Conservation (phyloP, 169 alveolate species). For the Eimeria praecox region DNA sequence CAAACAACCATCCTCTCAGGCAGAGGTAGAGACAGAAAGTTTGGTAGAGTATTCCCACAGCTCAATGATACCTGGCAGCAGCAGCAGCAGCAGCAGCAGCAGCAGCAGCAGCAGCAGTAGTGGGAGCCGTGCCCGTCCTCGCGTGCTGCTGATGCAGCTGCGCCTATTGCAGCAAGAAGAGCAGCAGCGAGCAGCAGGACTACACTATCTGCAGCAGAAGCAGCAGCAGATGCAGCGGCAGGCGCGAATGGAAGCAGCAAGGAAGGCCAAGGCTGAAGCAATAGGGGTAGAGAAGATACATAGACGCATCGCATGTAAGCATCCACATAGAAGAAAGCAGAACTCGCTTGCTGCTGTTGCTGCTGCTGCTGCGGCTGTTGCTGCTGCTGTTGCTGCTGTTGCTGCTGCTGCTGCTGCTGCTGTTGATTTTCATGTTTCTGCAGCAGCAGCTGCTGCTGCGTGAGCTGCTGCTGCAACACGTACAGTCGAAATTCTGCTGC, state of each 20-base stretch:
- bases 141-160: conserved; percentile 62
- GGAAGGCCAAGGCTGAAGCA: conserved; percentile 56
- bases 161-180: conserved; percentile 64
- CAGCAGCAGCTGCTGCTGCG: conserved; percentile 11
- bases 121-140: conserved; percentile 50
- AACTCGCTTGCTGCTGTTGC: background rate
- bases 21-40: conserved; percentile 34
- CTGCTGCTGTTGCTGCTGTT: background rate
- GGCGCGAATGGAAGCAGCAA: conserved; percentile 1
- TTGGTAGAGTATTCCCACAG: conserved; percentile 12
- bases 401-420: no score
- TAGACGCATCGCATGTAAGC: conserved; percentile 46
- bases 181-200: conserved; percentile 54
- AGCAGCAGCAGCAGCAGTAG: conserved; percentile 48
- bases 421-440: no score
- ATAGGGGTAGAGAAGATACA: conserved; percentile 37
- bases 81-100: conserved; percentile 28
- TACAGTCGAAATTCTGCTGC: background rate
- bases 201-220: conserved; percentile 63
- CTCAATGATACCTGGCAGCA: background rate
- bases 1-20: background rate
- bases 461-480: background rate
- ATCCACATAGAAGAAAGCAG: background rate
- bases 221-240: conserved; percentile 71
- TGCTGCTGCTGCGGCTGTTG: background rate